Evolutionary conservation across 1,139 yeast genomes (phyloP).

Genomic region (Arxiozyma telluris): DNA sequence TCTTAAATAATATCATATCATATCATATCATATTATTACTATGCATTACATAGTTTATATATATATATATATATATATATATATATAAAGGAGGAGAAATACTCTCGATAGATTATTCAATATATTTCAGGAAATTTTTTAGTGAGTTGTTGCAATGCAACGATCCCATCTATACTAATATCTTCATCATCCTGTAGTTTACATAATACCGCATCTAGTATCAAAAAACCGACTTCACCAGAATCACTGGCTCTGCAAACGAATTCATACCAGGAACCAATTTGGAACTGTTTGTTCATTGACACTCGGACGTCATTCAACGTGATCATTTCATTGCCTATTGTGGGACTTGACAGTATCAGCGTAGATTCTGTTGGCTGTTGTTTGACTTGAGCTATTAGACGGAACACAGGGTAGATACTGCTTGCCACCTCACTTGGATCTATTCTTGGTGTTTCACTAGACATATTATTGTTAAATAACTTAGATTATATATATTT

Average conservation of each 20-base stretch:
- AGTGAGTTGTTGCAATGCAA: constrained; percentile 25
- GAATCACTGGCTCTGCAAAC: constrained; percentile 28
- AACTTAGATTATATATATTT: too few species aligned
- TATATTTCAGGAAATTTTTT: background rate
- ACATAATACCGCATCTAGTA: constrained; percentile 28
- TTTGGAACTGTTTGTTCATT: constrained; percentile 18
- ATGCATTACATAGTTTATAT: background rate
- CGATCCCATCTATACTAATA: constrained; percentile 27
- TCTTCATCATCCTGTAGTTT: constrained; percentile 22
- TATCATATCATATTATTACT: background rate
- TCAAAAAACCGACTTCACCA: constrained; percentile 29
- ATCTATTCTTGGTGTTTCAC: constrained; percentile 29
- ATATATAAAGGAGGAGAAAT: constrained; percentile 17
- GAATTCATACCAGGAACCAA: constrained; percentile 28
- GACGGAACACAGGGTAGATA: constrained; percentile 24
- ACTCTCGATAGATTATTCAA: constrained; percentile 1
- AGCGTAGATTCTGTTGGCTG: constrained; percentile 26
- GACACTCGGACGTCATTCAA: constrained; percentile 24
- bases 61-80: background rate
- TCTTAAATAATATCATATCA: background rate
- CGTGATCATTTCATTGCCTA: constrained; percentile 26
- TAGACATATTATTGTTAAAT: constrained; percentile 3
- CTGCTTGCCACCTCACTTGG: constrained; percentile 24
- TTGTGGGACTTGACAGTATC: constrained; percentile 23
- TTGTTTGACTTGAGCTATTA: constrained; percentile 27